Conservation (phyloP, 2,329 filamentous ascomycete genomes). For the Fragosphaeria purpurea region DNA sequence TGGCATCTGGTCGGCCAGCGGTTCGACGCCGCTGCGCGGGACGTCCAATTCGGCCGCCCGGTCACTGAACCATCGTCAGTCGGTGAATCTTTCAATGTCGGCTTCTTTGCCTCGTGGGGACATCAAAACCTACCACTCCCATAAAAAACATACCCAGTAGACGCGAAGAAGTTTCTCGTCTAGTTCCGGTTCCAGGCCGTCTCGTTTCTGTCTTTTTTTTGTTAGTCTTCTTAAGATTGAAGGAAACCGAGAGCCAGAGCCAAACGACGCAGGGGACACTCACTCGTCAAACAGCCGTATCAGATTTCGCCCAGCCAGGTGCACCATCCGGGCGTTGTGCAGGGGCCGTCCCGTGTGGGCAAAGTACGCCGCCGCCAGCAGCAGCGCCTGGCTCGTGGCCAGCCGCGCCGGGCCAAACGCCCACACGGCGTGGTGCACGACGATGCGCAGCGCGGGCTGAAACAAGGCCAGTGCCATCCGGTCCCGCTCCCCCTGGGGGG, state of each 20-base stretch:
- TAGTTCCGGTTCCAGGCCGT: slow-evolving; percentile 5
- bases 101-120: no score
- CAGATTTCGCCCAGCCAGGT: slow-evolving; percentile 23
- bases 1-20: slow-evolving; percentile 25
- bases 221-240: no score
- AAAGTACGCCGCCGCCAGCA: slow-evolving; percentile 29
- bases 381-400: slow-evolving; percentile 22
- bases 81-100: no score
- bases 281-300: slow-evolving; percentile 23
- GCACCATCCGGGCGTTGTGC: slow-evolving; percentile 25
- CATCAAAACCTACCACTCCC: slow-evolving; percentile 49
- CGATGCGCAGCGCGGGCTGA: slow-evolving; percentile 25
- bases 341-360: slow-evolving; percentile 25
- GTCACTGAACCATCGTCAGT: slow-evolving; percentile 36
- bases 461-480: slow-evolving; percentile 23
- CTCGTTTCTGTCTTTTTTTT: background rate
- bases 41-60: slow-evolving; percentile 54
- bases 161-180: slow-evolving; percentile 44
- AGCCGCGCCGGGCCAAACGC: slow-evolving; percentile 19
- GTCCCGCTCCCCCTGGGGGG: slow-evolving; percentile 15
- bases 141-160: slow-evolving; percentile 63
- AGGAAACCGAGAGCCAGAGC: no score
- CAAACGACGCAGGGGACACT: background rate
- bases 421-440: slow-evolving; percentile 23
- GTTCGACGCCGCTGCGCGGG: slow-evolving; percentile 26